These are phyloP conservation scores for Bonia amplexicaulis DNA, from an alignment of 176 grass and related monocot species.

Conservation along the genomic window DNA sequence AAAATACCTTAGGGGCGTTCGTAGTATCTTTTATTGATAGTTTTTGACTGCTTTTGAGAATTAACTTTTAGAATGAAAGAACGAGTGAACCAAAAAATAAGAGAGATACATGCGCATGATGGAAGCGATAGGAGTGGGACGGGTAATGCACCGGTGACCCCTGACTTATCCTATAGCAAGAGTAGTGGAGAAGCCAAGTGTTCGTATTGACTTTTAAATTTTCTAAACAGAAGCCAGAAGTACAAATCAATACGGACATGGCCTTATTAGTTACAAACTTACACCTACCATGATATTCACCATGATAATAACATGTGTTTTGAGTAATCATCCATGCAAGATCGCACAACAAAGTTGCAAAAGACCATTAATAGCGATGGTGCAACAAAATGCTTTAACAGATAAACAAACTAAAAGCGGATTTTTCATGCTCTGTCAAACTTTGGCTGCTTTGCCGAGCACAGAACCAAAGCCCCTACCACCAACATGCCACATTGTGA, in stretches of 20 bases:
- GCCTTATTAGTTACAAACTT: background rate
- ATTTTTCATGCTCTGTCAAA: background rate
- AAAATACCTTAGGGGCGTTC: background rate
- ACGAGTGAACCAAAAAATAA: too few species aligned
- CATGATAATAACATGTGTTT: background rate
- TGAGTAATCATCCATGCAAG: background rate
- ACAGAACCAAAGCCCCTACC: background rate
- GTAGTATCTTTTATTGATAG: too few species aligned
- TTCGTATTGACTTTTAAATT: too few species aligned
- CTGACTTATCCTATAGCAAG: rapidly evolving
- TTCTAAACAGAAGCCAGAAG: too few species aligned
- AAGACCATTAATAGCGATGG: background rate
- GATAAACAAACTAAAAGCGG: background rate
- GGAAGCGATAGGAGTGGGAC: too few species aligned
- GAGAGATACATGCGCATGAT: too few species aligned
- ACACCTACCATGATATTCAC: background rate
- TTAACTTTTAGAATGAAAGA: too few species aligned
- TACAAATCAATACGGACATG: too few species aligned
- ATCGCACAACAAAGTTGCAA: background rate
- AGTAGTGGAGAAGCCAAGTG: too few species aligned
- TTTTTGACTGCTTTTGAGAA: too few species aligned
- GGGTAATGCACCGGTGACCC: too few species aligned
- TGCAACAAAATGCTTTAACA: background rate
- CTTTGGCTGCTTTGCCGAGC: background rate
- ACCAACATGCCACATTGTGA: background rate